Base-by-base conservation (phyloP, 495 filamentous ascomycete genomes). In the Penicillium pulvis region DNA sequence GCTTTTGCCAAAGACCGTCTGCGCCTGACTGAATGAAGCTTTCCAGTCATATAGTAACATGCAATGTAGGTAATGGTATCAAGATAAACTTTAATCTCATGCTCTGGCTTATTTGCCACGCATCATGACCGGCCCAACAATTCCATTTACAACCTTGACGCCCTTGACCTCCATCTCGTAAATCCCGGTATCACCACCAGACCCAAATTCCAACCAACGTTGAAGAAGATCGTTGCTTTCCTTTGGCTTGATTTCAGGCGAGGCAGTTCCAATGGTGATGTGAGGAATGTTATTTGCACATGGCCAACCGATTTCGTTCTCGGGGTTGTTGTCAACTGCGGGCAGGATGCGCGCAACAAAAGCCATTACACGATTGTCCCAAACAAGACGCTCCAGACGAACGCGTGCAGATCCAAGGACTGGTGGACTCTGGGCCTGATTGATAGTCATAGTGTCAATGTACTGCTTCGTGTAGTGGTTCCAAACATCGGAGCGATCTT, bases 221-320 rank as follows among this genome's bases (percentile, higher is more conserved):
- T 76, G 71, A 52, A 98, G 72, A 66, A 98, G 67, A 57, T 90
- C 87, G 64, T 98, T 98, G 64, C 92, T 93, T 77, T 98, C 93
- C 76, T 88, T 90, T 2, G 94, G 94, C 75, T 97, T 97, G 60
- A 98, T 84, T 7, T 75, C 64, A 54, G 77, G 73, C 55, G 81
- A 74, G 23, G 83, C 83, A 1, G 94, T 98, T 3, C 94, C 94
- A 17, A 97, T 80, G 2, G 94, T 98, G 48, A 98, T 80, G 71
- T 98, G 94, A 16, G 91, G 83, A n/a, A 93, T 79, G 28, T 75
- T 67, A 68, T 98, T 98, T 12, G 83, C 80, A 48, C 85, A 93
- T 41, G 86, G 75, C 79, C 90, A 91, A 10, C 62, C 62, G 4
- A 65, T 59, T 41, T 80, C 75, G 28, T 81, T 76, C 5, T 78